phyloP scores from a whole-genome alignment of 495 filamentous ascomycete genomes.

The Daldinia childiae region DNA sequence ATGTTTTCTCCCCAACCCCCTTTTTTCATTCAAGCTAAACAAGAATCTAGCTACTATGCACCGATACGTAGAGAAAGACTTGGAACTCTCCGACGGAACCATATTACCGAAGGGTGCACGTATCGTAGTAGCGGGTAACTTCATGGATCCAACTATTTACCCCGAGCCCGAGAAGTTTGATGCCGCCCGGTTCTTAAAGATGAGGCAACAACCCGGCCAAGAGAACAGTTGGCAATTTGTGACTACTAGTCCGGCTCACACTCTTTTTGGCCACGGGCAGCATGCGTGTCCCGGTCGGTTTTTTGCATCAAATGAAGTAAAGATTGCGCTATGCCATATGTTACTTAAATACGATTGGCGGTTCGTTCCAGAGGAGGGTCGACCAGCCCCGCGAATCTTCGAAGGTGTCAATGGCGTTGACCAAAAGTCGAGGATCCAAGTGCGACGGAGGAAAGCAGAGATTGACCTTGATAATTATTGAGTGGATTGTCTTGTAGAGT shows the following conservation, averaged over 20 bases:
- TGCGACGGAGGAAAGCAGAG: conserved; percentile 42
- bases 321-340: conserved; percentile 55
- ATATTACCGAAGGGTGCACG: conserved; percentile 61
- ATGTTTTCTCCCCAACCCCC: conserved; percentile 26
- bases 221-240: conserved; percentile 59
- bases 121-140: conserved; percentile 50
- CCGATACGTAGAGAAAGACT: conserved; percentile 50
- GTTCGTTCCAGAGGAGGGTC: conserved; percentile 44
- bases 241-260: conserved; percentile 54
- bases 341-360: conserved; percentile 60
- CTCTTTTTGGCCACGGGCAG: conserved; percentile 61
- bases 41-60: conserved; percentile 52
- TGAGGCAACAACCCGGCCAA: conserved; percentile 54
- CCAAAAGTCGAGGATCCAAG: conserved; percentile 40
- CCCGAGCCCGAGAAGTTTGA: conserved; percentile 55
- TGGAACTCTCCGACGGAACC: conserved; percentile 58
- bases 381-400: conserved; percentile 41
- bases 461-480: conserved; percentile 39
- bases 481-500: not conserved
- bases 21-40: conserved; percentile 25
- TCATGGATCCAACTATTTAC: conserved; percentile 56
- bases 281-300: conserved; percentile 64
- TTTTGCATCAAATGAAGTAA: conserved; percentile 60
- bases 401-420: conserved; percentile 33
- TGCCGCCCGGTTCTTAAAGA: conserved; percentile 57